Base-by-base conservation (phyloP, 345 rosid species). In the Heritiera fomes region DNA sequence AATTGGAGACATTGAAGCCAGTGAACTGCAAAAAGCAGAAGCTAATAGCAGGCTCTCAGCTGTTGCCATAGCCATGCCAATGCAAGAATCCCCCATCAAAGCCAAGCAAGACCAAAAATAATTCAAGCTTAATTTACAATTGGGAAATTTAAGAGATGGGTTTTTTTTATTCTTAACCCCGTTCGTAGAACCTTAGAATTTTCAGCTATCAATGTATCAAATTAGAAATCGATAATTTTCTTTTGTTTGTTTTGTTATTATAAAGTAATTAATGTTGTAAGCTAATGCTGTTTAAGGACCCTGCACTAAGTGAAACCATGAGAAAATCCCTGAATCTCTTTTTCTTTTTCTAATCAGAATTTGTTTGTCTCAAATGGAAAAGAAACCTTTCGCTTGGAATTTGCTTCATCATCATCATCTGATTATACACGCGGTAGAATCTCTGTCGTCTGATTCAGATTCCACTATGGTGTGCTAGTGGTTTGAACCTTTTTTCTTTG, bases 1-100 rank as follows among this genome's bases (percentile, higher is more conserved):
- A 17, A 80, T 79, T 0, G 84, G 76, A 58, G 90, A 89, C 45
- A 62, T 88, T 76, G 90, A 86, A 84, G 84, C 84, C 6, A 85
- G 85, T 78, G 52, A 77, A 7, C 65, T 86, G 30, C 79, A 82
- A 61, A 88, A 87, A 60, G 76, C 73, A 43, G 87, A 84, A 80
- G 86, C 86, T 17, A 81, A 77, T 66, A 77, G 77, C 46, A 83
- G 78, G 59, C 46, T 82, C n/a, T 18, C 84, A 20, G 46, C 80
- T 5, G 79, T 85, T 46, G 75, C 89, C 66, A 80, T 89, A 43
- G 10, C 71, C 80, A 84, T 82, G 83, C 87, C 91, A 6, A 60
- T 84, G 64, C 78, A 80, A 55, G 86, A 85, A 56, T 30, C 84
- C 52, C 77, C 80, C 10, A 34, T 58, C 34, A 84, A 78, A 80